Percentiles rank a stretch among this genome's conserved stretches.
Conservation (phyloP, 305 asterid species). For the Petunia hybrid region DNA sequence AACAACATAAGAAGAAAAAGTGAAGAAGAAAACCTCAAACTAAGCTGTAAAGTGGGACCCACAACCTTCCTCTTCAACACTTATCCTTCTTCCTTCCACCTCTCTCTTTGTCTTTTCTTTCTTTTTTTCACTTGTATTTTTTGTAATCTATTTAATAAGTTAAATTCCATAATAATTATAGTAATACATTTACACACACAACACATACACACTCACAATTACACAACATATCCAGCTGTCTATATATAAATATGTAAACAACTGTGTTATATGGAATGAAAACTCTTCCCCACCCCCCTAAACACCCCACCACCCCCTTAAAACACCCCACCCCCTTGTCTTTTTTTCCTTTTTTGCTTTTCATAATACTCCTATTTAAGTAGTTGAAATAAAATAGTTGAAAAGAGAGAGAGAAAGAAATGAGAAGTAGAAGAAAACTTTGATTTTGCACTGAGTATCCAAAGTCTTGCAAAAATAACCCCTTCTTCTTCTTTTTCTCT, state of each 20-base stretch:
- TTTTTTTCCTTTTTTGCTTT: background rate
- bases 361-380: conserved; percentile 15
- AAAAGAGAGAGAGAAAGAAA: background rate
- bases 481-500: background rate
- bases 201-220: background rate
- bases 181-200: background rate
- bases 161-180: background rate
- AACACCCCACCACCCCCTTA: no score
- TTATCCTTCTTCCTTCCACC: conserved; percentile 29
- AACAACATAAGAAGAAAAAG: conserved; percentile 22
- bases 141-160: no score
- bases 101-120: conserved; percentile 30
- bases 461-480: conserved; percentile 32
- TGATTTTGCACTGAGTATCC: conserved; percentile 65
- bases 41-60: conserved; percentile 54
- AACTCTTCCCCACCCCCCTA: background rate
- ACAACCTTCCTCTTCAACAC: conserved; percentile 36
- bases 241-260: background rate
- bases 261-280: background rate
- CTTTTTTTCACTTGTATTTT: background rate
- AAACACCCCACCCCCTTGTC: background rate
- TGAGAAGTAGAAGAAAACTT: conserved; percentile 39
- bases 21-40: conserved; percentile 46
- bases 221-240: conserved; percentile 31
- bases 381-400: conserved; percentile 3